Conservation (phyloP, 192 early-diverging fungal species). For the Irineochytrium annulatum region DNA sequence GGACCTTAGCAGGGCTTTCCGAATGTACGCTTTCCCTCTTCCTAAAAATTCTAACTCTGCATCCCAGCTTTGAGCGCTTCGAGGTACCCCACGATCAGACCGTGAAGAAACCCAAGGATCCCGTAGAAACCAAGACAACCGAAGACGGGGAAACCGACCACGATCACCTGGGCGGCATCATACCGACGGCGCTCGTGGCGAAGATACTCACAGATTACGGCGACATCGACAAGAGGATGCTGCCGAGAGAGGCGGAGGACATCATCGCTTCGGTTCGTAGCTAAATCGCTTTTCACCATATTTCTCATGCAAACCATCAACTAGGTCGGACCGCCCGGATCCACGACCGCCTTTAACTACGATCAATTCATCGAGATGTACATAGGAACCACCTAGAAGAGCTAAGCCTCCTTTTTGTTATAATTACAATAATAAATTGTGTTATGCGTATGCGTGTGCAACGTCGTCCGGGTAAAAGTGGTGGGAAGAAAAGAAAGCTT, state of each 20-base stretch:
- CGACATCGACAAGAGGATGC: slow-evolving; percentile 35
- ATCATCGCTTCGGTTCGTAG: slow-evolving; percentile 38
- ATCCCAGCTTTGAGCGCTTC: slow-evolving; percentile 16
- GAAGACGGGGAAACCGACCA: slow-evolving; percentile 3
- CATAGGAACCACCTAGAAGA: too few relatives aligned
- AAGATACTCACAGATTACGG: slow-evolving; percentile 43
- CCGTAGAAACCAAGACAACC: background rate
- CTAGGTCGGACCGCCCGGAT: slow-evolving; percentile 45
- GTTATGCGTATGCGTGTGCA: too few relatives aligned
- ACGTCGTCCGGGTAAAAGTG: too few relatives aligned
- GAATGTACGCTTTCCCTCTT: slow-evolving; percentile 22
- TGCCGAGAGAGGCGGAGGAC: slow-evolving; percentile 44
- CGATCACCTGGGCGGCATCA: slow-evolving; percentile 21
- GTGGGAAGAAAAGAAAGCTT: too few relatives aligned
- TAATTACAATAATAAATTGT: too few relatives aligned
- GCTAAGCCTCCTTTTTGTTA: too few relatives aligned
- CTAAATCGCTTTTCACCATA: background rate
- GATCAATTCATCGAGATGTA: slow-evolving; percentile 48
- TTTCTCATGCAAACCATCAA: too few relatives aligned
- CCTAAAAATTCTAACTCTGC: background rate
- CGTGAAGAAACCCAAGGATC: slow-evolving; percentile 20
- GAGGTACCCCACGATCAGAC: slow-evolving; percentile 20
- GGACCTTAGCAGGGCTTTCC: slow-evolving; percentile 40
- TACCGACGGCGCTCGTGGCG: slow-evolving; percentile 20
- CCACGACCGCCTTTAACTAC: slow-evolving; percentile 47